These are phyloP conservation scores for Trichoderma asperellum DNA, from an alignment of 2,329 filamentous ascomycete species.

Conservation along the genomic window DNA sequence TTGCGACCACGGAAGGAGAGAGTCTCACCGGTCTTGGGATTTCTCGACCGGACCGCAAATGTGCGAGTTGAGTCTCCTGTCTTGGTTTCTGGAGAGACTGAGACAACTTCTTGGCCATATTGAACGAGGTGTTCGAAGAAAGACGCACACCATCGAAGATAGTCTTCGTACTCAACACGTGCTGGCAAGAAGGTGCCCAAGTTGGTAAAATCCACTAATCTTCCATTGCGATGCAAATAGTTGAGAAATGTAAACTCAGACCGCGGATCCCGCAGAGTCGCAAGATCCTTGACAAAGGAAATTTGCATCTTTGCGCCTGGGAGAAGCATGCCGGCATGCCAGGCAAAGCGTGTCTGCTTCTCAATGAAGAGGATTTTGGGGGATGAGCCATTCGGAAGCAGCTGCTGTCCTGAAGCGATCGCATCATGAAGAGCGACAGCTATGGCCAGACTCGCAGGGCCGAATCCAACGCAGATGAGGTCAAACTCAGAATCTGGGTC, in stretches of 20 bases:
- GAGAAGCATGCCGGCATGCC: constrained; percentile 95
- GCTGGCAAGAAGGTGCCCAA: constrained; percentile 85
- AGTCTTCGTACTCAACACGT: constrained; percentile 90
- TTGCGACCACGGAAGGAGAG: constrained; percentile 63
- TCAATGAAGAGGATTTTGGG: constrained; percentile 87
- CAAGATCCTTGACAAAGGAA: constrained; percentile 94
- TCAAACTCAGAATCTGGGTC: constrained; percentile 72
- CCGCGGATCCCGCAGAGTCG: constrained; percentile 82
- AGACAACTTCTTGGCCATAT: constrained; percentile 78
- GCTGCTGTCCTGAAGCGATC: constrained; percentile 55
- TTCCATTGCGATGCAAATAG: constrained; percentile 79
- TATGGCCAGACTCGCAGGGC: constrained; percentile 86
- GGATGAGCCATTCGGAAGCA: constrained; percentile 47
- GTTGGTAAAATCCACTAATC: constrained; percentile 91
- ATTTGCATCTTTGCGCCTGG: constrained; percentile 97
- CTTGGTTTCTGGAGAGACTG: constrained; percentile 62
- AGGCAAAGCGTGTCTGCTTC: constrained; percentile 80
- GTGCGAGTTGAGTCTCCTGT: constrained; percentile 55
- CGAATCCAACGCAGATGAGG: constrained; percentile 88
- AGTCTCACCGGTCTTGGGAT: constrained; percentile 59
- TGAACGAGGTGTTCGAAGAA: constrained; percentile 74
- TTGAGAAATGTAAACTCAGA: constrained; percentile 96
- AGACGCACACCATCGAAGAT: constrained; percentile 87
- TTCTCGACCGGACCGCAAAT: constrained; percentile 70
- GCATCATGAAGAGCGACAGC: constrained; percentile 86